Evolutionary conservation across 2,329 filamentous ascomycete species (phyloP), one percentile per base, ranked within the genome.

Genomic region (Xylaria sp.): DNA sequence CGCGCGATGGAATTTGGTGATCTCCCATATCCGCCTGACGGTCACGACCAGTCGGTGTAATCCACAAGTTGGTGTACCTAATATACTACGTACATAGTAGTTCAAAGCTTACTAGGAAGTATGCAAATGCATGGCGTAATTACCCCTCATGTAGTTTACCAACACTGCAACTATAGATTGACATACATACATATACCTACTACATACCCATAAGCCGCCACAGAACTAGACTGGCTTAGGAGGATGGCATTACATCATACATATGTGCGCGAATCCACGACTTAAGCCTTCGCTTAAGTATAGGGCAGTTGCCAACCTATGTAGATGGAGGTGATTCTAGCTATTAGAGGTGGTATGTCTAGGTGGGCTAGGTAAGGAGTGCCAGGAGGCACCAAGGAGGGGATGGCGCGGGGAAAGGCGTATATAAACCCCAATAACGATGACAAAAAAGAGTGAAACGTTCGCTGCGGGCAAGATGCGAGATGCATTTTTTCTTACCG

Each of bases 401-500:
- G 44, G 60, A 66, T 37, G 55, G 55, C 68, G 68, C 65, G 65
- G 68, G 68, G 68, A 64, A 64, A 51, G 35, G 48, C 29, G 23
- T 9, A 60, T 69, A 60, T 64, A 61, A 53, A 62, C 60, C 60
- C 65, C 29, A 64, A 60, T 44, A 44, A 59, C 60, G 55, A 64
- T 60, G 68, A 55, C 57, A 58, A 65, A 65, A 69, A 68, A 44
- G 25, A 69, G 50, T 60, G 55, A 66, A 69, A 69, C 66, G 44
- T 64, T 63, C 50, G 48, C 48, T 42, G 50, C 55, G 60, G 55
- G 65, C 50, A 47, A 23, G 60, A 70, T 70, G 68, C 68, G 48
- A 70, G 68, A 70, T 68, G 65, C 29, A 25, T 47, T 60, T 60
- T 64, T 40, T 66, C 54, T 65, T 70, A 21, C 65, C 68, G 68